Percentiles rank a stretch among this genome's conserved stretches.
phyloP scores from a whole-genome alignment of 805 yeast species.

The Clavispora vitiphila region DNA sequence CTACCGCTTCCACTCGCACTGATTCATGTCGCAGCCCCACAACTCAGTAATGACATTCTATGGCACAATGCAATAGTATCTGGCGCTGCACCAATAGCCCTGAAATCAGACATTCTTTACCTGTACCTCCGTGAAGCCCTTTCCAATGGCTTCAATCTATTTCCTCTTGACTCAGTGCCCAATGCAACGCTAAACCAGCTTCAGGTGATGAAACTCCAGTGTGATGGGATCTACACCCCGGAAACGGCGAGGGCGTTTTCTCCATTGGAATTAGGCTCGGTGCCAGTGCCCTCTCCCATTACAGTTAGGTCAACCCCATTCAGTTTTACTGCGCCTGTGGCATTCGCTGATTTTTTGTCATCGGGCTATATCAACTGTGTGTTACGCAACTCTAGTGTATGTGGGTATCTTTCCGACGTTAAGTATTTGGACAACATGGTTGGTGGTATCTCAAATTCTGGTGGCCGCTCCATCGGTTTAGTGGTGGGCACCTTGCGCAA shows the following conservation, averaged over 20 bases:
- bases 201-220: constrained; percentile 1
- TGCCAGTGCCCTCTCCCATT: neutral
- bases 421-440: constrained; percentile 43
- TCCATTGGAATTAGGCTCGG: neutral
- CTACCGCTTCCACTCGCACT: constrained; percentile 1
- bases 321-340: constrained; percentile 7
- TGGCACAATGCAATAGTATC: constrained; percentile 6
- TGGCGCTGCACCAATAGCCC: constrained; percentile 1
- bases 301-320: constrained; percentile 10
- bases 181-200: neutral
- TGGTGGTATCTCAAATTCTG: constrained; percentile 30
- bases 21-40: neutral
- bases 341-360: constrained; percentile 11
- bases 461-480: constrained; percentile 27
- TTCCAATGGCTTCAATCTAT: constrained; percentile 6
- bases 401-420: constrained; percentile 32
- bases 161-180: constrained; percentile 8
- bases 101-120: constrained; percentile 1
- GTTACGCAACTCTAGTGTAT: constrained; percentile 11
- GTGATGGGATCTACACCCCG: neutral
- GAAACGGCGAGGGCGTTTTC: neutral
- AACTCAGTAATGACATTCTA: neutral
- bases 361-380: constrained; percentile 17
- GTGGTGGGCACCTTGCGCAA: constrained; percentile 35
- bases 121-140: constrained; percentile 2